phyloP scores from a whole-genome alignment of 495 filamentous ascomycete genomes.

The Halenospora varia region DNA sequence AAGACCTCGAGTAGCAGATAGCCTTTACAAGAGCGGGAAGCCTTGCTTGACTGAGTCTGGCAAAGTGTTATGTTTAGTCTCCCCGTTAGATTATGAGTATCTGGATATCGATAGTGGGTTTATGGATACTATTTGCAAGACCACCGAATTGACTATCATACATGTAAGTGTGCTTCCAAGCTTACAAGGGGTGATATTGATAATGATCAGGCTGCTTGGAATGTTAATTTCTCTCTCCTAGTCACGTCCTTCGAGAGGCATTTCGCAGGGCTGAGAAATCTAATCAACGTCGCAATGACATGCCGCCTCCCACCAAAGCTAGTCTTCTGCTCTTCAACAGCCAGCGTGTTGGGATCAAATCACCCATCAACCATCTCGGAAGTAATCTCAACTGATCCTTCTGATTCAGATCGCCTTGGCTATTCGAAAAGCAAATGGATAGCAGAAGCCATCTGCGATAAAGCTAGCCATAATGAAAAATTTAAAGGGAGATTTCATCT shows the following conservation, averaged over 20 bases:
- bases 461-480: constrained; percentile 15
- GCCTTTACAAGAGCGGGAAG: constrained; percentile 28
- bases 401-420: constrained; percentile 48
- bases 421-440: constrained; percentile 64
- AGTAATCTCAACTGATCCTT: constrained; percentile 40
- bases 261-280: constrained; percentile 40
- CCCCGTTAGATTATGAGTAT: too few relatives aligned
- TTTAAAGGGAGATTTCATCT: constrained; percentile 32
- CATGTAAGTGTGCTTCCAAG: constrained; percentile 3
- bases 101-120: too few relatives aligned
- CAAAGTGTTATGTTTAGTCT: too few relatives aligned
- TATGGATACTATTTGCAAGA: constrained; percentile 39
- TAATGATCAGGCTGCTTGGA: constrained; percentile 49
- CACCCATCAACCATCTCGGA: constrained; percentile 47
- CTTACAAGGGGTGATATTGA: constrained; percentile 30
- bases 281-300: constrained; percentile 40
- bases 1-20: constrained; percentile 41
- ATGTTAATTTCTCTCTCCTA: constrained; percentile 58
- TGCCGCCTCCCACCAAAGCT: constrained; percentile 32
- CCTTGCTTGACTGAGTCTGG: too few relatives aligned
- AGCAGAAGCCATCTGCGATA: constrained; percentile 50
- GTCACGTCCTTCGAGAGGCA: constrained; percentile 51
- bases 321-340: constrained; percentile 57
- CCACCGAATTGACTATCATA: background rate
- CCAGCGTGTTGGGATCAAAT: constrained; percentile 27